Evolutionary conservation across 1,139 yeast genomes (phyloP), one percentile per base, ranked within the genome.

Genomic region (Kurtzmaniella quercitrusa): DNA sequence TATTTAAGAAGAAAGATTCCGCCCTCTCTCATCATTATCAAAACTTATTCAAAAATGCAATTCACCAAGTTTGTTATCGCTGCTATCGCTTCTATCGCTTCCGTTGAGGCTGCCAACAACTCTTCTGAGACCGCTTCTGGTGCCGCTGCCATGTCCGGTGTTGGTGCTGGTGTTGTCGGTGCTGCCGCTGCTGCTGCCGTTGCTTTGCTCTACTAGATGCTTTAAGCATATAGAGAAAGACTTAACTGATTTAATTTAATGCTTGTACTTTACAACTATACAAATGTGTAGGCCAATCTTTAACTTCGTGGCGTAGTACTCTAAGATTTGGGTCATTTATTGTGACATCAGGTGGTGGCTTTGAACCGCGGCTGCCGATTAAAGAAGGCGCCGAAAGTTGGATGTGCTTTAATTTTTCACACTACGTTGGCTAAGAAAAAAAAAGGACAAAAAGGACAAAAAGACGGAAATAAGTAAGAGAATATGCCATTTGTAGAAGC

Each of bases 161-260:
- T 66, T 54, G 70, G 72, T 65, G 82, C 82, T 56, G 83, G 82
- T 68, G 73, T 77, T 59, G 73, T 80, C 63, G 87, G 85, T 69
- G 87, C 85, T 61, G 84, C 81, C 60, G 81, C 80, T 52, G 87
- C 85, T 55, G 87, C 84, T 57, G 86, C 84, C 68, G 78, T 80
- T 58, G 87, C 82, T 61, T 73, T 81, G 66, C 71, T 79, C 59
- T 76, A 80, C 72, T 80, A 80, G 77, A 66, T 23, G 16, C 22
- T 12, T n/a, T 26, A 9, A 9, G 12, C 20, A 9, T 14, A 26
- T 11, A 4, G 30, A 26, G 30, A 26, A 3, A 14, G 30, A 9
- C 30, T 26, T 9, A 26, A 21, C n/a, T 9, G 30, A 26, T 26
- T 26, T 26, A 26, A 26, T 26, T 26, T 26, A 26, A 26, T 26